phyloP scores from a whole-genome alignment of 176 grass and related monocot genomes.

The Carex myosuroides region DNA sequence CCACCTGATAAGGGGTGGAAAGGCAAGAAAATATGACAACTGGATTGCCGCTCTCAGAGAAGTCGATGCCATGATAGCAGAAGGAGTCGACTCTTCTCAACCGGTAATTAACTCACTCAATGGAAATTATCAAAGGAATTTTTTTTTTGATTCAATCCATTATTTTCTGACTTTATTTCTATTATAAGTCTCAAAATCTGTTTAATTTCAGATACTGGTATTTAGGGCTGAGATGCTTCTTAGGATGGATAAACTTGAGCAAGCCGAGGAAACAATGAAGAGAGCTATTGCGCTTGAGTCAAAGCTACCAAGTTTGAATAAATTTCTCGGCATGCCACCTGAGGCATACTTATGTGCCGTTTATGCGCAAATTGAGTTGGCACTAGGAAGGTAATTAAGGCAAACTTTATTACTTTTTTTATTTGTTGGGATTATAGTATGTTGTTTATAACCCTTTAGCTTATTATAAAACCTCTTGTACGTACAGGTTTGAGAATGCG shows the following conservation, averaged over 20 bases:
- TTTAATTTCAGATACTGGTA: slow-evolving; percentile 50
- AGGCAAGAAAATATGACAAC: slow-evolving; percentile 38
- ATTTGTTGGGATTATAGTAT: neutral
- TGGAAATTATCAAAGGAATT: slow-evolving; percentile 1
- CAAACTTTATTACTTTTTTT: neutral
- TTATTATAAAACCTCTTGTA: slow-evolving; percentile 4
- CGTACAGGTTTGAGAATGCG: slow-evolving; percentile 61
- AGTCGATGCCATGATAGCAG: slow-evolving; percentile 47
- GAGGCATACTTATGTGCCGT: slow-evolving; percentile 57
- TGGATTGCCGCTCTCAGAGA: slow-evolving; percentile 46
- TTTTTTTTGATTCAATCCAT: neutral
- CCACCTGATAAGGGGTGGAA: slow-evolving; percentile 41
- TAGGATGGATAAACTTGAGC: slow-evolving; percentile 42
- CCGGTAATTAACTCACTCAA: slow-evolving; percentile 27
- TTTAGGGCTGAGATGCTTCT: slow-evolving; percentile 73
- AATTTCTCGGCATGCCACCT: slow-evolving; percentile 42
- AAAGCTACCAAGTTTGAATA: slow-evolving; percentile 18
- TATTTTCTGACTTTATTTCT: neutral
- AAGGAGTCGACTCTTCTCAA: slow-evolving; percentile 44
- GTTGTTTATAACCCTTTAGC: neutral
- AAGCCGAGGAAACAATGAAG: slow-evolving; percentile 45
- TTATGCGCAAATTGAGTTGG: slow-evolving; percentile 69
- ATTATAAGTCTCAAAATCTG: neutral
- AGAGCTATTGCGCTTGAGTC: slow-evolving; percentile 14
- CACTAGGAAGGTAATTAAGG: slow-evolving; percentile 53